These are phyloP conservation scores for Nemania sp. DNA, from an alignment of 2,329 filamentous ascomycete genomes.

Conservation along the genomic window DNA sequence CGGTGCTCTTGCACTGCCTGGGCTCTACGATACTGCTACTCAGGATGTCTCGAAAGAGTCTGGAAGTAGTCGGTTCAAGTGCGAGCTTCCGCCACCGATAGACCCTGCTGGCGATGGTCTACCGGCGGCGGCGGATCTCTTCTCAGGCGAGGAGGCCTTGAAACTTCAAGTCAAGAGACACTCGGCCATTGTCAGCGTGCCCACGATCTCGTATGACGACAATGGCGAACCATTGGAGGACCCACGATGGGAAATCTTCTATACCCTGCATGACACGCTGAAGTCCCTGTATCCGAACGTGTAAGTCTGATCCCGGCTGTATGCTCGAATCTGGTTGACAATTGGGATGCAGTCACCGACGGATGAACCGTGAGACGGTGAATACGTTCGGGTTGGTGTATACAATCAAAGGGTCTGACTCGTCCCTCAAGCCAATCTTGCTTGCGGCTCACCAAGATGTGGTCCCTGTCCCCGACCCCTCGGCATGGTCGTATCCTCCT, in stretches of 20 bases:
- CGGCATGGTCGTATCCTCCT: constrained; percentile 58
- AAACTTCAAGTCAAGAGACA: constrained; percentile 46
- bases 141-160: constrained; percentile 36
- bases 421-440: constrained; percentile 56
- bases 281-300: constrained; percentile 53
- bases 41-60: constrained; percentile 28
- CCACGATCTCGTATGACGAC: constrained; percentile 61
- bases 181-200: constrained; percentile 55
- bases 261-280: constrained; percentile 54
- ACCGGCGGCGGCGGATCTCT: constrained; percentile 37
- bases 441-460: constrained; percentile 62
- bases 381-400: constrained; percentile 67
- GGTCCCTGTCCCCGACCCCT: constrained; percentile 56
- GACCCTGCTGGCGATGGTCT: constrained; percentile 40
- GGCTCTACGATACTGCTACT: constrained; percentile 14
- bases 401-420: constrained; percentile 59
- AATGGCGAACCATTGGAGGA: constrained; percentile 59
- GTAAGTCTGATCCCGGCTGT: constrained; percentile 41
- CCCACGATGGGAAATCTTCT: constrained; percentile 58
- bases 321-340: constrained; percentile 12
- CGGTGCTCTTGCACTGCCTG: constrained; percentile 22
- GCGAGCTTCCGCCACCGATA: constrained; percentile 37
- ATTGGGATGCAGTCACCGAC: constrained; percentile 42
- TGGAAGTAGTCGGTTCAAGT: constrained; percentile 32
- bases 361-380: constrained; percentile 56